Evolutionary conservation across 306 rosid genomes (phyloP).

Genomic region (Fragaria nilgerrensis): DNA sequence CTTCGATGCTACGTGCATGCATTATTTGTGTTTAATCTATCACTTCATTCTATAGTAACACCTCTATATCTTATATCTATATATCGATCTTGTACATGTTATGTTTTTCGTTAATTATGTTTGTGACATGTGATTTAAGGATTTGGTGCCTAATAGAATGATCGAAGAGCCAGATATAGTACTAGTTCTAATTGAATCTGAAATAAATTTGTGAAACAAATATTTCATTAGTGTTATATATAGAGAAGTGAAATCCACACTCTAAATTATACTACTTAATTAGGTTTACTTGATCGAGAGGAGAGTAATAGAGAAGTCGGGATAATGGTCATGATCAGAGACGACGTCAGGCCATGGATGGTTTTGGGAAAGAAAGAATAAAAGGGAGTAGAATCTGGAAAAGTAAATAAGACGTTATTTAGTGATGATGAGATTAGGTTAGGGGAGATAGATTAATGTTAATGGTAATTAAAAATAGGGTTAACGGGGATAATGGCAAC

Average conservation of each 20-base stretch:
- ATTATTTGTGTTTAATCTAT: neutral
- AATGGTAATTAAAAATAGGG: neutral
- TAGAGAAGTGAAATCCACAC: rapidly evolving
- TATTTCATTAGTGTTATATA: no score
- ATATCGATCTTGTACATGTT: neutral
- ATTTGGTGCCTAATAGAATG: neutral
- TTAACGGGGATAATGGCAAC: constrained; percentile 51
- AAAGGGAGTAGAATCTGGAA: neutral
- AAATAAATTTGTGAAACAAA: no score
- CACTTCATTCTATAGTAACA: neutral
- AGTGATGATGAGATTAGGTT: neutral
- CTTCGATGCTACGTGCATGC: neutral
- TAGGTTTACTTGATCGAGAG: no score
- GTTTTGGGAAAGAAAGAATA: constrained; percentile 1
- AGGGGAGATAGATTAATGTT: neutral
- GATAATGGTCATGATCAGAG: constrained; percentile 17
- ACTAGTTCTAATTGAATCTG: no score
- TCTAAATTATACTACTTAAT: no score
- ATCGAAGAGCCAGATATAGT: neutral
- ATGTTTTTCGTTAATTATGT: neutral
- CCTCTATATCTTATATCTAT: neutral
- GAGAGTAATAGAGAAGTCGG: no score
- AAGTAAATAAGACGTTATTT: neutral
- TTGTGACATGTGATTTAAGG: neutral
- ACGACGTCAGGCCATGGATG: constrained; percentile 7